These are phyloP conservation scores for Linum tenue DNA, from an alignment of 345 rosid genomes.

Conservation along the genomic window DNA sequence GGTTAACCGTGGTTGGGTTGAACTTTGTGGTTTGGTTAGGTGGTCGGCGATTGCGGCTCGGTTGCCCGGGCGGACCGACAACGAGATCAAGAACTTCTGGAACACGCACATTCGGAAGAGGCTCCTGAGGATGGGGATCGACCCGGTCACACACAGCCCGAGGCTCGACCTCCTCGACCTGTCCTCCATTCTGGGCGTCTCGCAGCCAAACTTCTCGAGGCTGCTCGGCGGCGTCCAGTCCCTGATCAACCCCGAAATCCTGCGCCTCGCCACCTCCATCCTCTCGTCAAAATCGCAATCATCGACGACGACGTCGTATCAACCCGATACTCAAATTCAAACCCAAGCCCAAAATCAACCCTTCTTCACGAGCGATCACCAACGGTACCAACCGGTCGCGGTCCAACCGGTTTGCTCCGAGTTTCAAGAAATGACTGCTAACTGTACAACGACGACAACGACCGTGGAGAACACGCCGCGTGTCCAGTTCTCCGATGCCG, in stretches of 20 bases:
- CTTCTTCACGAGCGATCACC: constrained; percentile 17
- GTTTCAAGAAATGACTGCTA: constrained; percentile 29
- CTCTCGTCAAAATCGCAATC: constrained; percentile 12
- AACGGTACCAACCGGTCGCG: constrained; percentile 13
- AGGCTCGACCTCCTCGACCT: constrained; percentile 66
- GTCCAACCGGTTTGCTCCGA: constrained; percentile 22
- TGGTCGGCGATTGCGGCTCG: constrained; percentile 81
- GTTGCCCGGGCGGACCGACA: constrained; percentile 80
- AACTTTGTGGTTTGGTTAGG: constrained; percentile 16
- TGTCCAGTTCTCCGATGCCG: constrained; percentile 11
- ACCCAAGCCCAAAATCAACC: constrained; percentile 27
- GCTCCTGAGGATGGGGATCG: constrained; percentile 77
- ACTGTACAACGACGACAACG: constrained; percentile 18
- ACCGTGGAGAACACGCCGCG: constrained; percentile 29
- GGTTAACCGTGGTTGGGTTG: neutral
- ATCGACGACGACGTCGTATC: neutral
- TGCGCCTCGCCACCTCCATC: constrained; percentile 35
- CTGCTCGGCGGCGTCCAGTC: constrained; percentile 36
- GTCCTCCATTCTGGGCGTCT: constrained; percentile 44
- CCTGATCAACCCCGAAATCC: constrained; percentile 32
- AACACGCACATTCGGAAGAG: constrained; percentile 71
- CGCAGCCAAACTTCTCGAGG: constrained; percentile 42
- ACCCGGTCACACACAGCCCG: constrained; percentile 73
- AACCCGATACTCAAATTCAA: constrained; percentile 18
- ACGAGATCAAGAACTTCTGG: constrained; percentile 79